A percentile compares a stretch with the other conserved stretches of the same genome.
These are phyloP conservation scores for Acanthochlamys bracteata DNA, from an alignment of 106 monocot genomes.

Conservation along the genomic window DNA sequence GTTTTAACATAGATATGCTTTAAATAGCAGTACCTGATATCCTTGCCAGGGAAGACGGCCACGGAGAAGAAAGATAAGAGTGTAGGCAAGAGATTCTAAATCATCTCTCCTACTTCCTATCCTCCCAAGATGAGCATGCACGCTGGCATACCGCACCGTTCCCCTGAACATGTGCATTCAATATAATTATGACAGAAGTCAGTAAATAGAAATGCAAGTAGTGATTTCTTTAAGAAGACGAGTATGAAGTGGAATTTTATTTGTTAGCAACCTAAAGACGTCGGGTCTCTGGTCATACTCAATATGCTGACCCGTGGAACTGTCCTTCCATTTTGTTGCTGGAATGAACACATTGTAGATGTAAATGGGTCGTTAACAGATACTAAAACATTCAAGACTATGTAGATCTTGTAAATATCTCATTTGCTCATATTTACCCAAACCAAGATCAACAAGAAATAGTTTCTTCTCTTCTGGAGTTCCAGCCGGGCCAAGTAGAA, in stretches of 20 bases:
- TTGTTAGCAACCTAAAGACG: constrained; percentile 56
- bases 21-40: constrained; percentile 52
- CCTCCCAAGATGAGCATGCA: constrained; percentile 89
- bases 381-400: too few species aligned
- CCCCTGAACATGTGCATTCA: constrained; percentile 33
- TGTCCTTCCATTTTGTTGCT: constrained; percentile 80
- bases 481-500: constrained; percentile 81
- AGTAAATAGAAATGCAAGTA: not conserved
- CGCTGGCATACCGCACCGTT: constrained; percentile 93
- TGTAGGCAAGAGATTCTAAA: constrained; percentile 91
- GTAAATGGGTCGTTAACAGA: not conserved
- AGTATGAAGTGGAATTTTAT: too few species aligned
- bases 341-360: constrained; percentile 11
- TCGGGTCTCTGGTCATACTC: constrained; percentile 81
- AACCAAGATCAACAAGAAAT: constrained; percentile 94
- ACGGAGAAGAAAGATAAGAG: constrained; percentile 76
- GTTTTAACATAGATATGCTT: not conserved
- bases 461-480: constrained; percentile 86
- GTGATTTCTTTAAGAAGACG: too few species aligned
- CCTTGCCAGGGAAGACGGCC: constrained; percentile 97
- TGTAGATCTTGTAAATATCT: too few species aligned
- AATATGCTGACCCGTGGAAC: constrained; percentile 45
- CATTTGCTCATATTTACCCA: constrained; percentile 33
- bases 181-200: not conserved
- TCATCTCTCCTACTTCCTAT: constrained; percentile 91